A percentile compares a stretch with the other conserved stretches of the same genome.
Conservation (phyloP, 164 flowering plant species). For the Taxillus chinensis region DNA sequence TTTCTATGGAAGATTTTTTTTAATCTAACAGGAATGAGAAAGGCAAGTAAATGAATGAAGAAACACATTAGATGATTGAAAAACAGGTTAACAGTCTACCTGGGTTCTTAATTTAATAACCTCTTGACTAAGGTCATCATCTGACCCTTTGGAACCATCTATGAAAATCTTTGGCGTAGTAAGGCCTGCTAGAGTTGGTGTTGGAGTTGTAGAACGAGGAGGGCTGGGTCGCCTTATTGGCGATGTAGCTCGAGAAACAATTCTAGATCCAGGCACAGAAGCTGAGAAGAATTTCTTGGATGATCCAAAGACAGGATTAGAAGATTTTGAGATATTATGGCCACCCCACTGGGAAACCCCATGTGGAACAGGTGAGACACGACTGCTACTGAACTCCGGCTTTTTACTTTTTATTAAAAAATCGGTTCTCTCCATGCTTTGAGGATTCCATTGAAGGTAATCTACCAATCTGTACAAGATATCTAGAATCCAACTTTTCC, state of each 20-base stretch:
- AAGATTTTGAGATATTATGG: neutral
- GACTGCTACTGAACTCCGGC: neutral
- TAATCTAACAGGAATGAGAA: no score
- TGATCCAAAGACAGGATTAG: neutral
- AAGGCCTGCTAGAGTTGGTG: neutral
- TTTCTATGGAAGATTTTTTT: no score
- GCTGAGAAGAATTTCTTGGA: constrained; percentile 1
- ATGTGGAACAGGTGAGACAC: constrained; percentile 1
- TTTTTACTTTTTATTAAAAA: neutral
- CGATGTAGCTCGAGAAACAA: constrained; percentile 2
- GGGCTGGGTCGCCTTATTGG: constrained; percentile 2
- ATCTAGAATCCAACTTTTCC: neutral
- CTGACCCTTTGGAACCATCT: neutral
- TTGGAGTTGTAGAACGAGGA: constrained; percentile 5
- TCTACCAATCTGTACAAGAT: neutral
- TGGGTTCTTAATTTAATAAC: neutral
- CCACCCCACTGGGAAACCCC: neutral
- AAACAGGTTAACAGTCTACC: neutral
- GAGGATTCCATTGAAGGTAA: neutral
- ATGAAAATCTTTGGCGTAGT: neutral
- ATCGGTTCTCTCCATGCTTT: neutral
- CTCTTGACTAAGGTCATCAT: neutral
- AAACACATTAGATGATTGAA: neutral
- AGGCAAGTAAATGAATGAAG: no score
- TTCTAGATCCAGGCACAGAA: constrained; percentile 5